These are phyloP conservation scores for Mortierella sp. DNA, from an alignment of 371 early-diverging fungal species.

Conservation along the genomic window DNA sequence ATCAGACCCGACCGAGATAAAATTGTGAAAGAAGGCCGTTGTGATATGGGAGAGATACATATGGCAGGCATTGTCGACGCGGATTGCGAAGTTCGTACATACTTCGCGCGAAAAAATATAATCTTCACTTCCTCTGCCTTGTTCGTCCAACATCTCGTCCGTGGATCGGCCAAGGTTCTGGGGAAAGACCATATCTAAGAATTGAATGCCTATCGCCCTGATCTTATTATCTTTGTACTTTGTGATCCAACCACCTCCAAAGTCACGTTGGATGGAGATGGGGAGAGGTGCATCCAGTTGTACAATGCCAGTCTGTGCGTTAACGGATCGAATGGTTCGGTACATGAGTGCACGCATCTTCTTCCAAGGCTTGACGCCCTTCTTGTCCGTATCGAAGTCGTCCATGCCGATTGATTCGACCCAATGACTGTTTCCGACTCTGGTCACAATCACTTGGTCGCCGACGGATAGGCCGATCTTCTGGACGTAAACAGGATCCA, in stretches of 20 bases:
- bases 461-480: constrained; percentile 29
- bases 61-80: constrained; percentile 56
- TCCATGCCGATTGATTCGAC: constrained; percentile 62
- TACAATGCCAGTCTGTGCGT: constrained; percentile 36
- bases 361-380: constrained; percentile 58
- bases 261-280: constrained; percentile 41
- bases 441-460: constrained; percentile 56
- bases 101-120: constrained; percentile 63
- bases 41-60: constrained; percentile 57
- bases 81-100: constrained; percentile 58
- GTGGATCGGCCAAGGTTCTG: constrained; percentile 54
- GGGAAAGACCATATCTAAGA: constrained; percentile 57
- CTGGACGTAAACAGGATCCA: constrained; percentile 36
- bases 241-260: constrained; percentile 60
- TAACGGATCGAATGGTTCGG: constrained; percentile 53
- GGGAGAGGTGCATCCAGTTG: constrained; percentile 60
- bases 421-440: constrained; percentile 59
- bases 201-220: constrained; percentile 55
- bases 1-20: constrained; percentile 53
- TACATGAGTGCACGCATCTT: constrained; percentile 55
- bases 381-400: constrained; percentile 53
- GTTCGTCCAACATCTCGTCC: constrained; percentile 57
- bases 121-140: constrained; percentile 57
- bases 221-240: constrained; percentile 55
- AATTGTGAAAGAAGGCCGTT: constrained; percentile 62